Base-by-base conservation (phyloP, 1,284 basidiomycete species). In the Takashimella tepidaria region DNA sequence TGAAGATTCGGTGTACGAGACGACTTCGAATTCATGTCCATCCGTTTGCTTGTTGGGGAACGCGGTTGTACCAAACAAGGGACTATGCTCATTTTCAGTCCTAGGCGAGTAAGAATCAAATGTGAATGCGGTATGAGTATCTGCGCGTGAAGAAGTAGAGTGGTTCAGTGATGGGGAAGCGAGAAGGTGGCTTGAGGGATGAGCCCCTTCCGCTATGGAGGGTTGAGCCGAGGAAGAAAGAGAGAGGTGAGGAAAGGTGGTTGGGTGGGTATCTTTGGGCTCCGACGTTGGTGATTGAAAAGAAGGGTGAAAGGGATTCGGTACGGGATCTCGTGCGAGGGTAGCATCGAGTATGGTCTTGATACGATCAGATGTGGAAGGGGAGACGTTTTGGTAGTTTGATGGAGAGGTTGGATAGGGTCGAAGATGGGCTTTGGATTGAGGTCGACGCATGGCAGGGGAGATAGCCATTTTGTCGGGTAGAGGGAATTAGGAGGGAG, bases 401-500 rank as follows among this genome's bases (percentile, higher is more conserved):
- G 31, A 16, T 8, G 31, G 31, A 37, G 31, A 37, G n/a, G n/a
- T 62, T 12, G 70, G 55, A 47, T 68, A 68, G 0, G 72, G 53
- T 41, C 70, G 59, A n/a, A 72, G 66, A 13, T 69, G 63, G 22
- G 72, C 58, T 53, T 68, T 70, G 22, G 69, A 72, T 54, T 70
- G 69, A 27, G 66, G 63, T 48, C 69, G 69, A 47, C 55, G 41
- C 3, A 73, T 59, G 2, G 55, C 55, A 2, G 59, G 53, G 13
- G 43, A 24, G 46, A 49, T 11, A 5, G 48, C 27, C 23, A 54
- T 27, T 41, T n/a, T n/a, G n/a, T 40, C 19, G 3, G 60, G 55
- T 45, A 20, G 13, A 25, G 46, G 8, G 47, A 56, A 43, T 6
- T 49, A 31, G 43, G 45, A 42, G 20, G 45, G 37, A 25, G n/a